These are phyloP conservation scores for Aurantiochytrium sp. DNA, from an alignment of 108 stramenopile genomes.

Conservation along the genomic window DNA sequence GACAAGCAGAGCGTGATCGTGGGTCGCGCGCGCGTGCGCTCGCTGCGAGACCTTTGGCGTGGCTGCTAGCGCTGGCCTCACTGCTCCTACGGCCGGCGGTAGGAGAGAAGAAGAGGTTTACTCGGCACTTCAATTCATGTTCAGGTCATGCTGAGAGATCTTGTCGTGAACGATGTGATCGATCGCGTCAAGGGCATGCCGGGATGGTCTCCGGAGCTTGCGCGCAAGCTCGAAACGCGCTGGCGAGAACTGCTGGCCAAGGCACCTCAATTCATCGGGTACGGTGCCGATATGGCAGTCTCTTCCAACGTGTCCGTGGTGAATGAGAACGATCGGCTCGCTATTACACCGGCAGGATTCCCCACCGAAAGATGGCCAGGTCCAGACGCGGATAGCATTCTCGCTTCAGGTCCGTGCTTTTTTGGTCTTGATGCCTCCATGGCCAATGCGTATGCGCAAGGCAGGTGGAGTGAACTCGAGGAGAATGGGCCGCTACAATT, in stretches of 20 bases:
- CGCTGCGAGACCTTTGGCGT: too few species aligned
- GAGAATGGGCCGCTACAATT: too few species aligned
- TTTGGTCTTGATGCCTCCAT: not conserved
- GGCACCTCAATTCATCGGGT: not conserved
- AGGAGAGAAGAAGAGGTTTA: too few species aligned
- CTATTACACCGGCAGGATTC: not conserved
- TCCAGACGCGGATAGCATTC: not conserved
- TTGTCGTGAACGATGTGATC: not conserved
- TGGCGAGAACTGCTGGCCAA: not conserved
- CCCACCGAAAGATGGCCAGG: not conserved
- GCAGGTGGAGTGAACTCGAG: too few species aligned
- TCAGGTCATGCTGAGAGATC: not conserved
- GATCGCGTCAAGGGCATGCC: not conserved
- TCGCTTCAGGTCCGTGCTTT: not conserved
- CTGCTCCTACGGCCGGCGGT: too few species aligned
- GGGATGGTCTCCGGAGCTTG: not conserved
- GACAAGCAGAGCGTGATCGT: too few species aligned
- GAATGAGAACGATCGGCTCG: not conserved
- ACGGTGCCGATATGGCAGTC: not conserved
- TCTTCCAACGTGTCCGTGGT: not conserved
- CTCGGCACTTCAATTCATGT: too few species aligned
- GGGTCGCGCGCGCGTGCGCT: too few species aligned
- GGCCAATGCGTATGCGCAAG: not conserved
- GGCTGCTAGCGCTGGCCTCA: too few species aligned
- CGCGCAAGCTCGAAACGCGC: not conserved